Evolutionary conservation across 345 rosid genomes (phyloP).

Genomic region (Rubroshorea leprosula): DNA sequence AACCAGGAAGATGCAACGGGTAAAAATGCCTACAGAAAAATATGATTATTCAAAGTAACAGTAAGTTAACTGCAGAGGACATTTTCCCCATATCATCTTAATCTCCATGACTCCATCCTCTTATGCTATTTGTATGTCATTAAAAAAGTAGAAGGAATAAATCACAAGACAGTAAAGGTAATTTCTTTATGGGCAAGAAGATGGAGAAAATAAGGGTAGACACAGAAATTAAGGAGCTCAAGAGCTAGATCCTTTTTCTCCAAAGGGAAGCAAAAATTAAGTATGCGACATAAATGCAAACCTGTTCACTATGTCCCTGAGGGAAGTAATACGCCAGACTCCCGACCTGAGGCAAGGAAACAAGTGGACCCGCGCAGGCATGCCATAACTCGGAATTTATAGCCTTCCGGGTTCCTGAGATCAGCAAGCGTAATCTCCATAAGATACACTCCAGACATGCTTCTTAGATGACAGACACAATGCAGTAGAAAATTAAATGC

Average conservation of each 20-base stretch:
- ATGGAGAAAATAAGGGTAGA: neutral
- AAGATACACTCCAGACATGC: too few species aligned
- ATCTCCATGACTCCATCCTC: too few species aligned
- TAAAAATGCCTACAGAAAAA: too few species aligned
- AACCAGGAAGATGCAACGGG: neutral
- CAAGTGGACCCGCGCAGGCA: slow-evolving; percentile 98
- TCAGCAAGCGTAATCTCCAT: slow-evolving; percentile 10
- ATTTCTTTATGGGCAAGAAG: neutral
- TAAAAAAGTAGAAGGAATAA: too few species aligned
- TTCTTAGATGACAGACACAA: slow-evolving; percentile 2
- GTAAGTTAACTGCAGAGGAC: too few species aligned
- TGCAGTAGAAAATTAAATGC: neutral
- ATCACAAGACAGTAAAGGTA: too few species aligned
- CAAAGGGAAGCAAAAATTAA: neutral
- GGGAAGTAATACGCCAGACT: slow-evolving; percentile 91
- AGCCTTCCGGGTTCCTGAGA: slow-evolving; percentile 59
- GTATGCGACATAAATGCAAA: slow-evolving; percentile 28
- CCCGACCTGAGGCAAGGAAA: slow-evolving; percentile 88
- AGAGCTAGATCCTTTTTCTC: neutral
- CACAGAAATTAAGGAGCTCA: neutral
- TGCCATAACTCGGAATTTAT: slow-evolving; percentile 95
- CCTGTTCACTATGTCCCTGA: slow-evolving; percentile 99
- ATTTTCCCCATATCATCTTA: too few species aligned
- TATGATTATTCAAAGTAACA: neutral
- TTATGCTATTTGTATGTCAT: too few species aligned